A percentile compares a stretch with the other conserved stretches of the same genome.
Evolutionary conservation across 2,329 filamentous ascomycete species (phyloP).

Genomic region (Ceratocystis harringtonii): DNA sequence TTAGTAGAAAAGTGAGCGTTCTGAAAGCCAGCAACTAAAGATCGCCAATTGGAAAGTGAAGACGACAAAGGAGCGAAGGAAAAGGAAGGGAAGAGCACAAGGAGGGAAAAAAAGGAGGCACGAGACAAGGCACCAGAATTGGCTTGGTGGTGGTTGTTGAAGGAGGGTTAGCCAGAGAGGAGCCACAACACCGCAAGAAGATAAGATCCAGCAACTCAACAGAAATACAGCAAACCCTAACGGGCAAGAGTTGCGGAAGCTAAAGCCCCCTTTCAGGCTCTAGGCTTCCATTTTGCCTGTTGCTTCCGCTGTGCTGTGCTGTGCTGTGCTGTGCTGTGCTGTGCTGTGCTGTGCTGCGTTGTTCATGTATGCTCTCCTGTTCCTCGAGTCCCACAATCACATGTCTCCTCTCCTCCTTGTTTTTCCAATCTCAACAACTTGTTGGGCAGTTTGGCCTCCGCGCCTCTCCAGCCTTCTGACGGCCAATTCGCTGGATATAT

Average conservation of each 20-base stretch:
- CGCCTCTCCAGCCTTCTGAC: neutral
- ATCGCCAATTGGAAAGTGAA: neutral
- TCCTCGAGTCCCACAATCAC: neutral
- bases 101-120: neutral
- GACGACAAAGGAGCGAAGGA: neutral
- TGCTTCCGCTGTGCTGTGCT: neutral
- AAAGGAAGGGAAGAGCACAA: neutral
- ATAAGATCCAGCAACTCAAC: neutral
- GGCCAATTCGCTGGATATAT: neutral
- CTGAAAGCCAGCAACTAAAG: neutral
- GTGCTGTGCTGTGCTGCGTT: neutral
- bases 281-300: neutral
- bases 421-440: neutral
- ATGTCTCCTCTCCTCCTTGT: neutral
- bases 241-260: neutral
- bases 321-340: neutral
- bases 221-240: neutral
- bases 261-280: neutral
- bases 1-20: neutral
- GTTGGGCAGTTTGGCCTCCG: neutral
- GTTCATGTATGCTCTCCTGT: neutral
- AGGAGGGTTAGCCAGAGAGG: too few species aligned
- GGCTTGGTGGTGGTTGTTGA: neutral
- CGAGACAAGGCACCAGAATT: slow-evolving; percentile 1
- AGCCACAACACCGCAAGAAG: neutral